A percentile compares a stretch with the other conserved stretches of the same genome.
Evolutionary conservation across 352 stramenopile genomes (phyloP).

Genomic region (Pythium pectinolyticum): DNA sequence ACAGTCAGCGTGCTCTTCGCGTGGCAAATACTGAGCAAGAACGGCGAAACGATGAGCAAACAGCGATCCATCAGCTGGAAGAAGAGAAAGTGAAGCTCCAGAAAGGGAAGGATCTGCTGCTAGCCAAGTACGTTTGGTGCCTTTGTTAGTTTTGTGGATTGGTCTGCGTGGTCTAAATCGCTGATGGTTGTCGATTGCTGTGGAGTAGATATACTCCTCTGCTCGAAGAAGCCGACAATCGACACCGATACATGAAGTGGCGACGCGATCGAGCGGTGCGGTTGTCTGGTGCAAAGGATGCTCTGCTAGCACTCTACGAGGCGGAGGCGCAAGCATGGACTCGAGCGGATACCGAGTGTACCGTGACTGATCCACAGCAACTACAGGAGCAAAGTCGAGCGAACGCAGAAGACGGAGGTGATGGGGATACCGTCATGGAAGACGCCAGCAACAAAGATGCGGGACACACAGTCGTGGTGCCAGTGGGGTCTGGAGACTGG

Average conservation of each 20-base stretch:
- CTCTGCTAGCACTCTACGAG: constrained; percentile 34
- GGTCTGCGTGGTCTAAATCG: too few relatives aligned
- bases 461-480: not conserved
- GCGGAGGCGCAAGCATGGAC: constrained; percentile 35
- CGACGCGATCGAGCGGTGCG: constrained; percentile 46
- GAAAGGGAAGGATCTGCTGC: constrained; percentile 11
- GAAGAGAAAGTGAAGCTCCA: constrained; percentile 2
- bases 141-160: not conserved
- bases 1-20: not conserved
- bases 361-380: too few relatives aligned
- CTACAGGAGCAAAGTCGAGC: not conserved
- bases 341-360: constrained; percentile 32
- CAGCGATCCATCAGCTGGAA: not conserved
- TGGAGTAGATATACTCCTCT: constrained; percentile 44
- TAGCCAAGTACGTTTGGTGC: constrained; percentile 14
- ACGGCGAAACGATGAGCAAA: not conserved
- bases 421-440: constrained; percentile 11
- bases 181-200: too few relatives aligned
- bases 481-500: too few relatives aligned
- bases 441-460: not conserved
- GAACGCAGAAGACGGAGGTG: not conserved
- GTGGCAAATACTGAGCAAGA: not conserved
- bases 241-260: constrained; percentile 59
- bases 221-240: constrained; percentile 38
- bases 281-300: constrained; percentile 34